phyloP scores from a whole-genome alignment of 1,284 basidiomycete genomes.

The Trichosporon sp. region DNA sequence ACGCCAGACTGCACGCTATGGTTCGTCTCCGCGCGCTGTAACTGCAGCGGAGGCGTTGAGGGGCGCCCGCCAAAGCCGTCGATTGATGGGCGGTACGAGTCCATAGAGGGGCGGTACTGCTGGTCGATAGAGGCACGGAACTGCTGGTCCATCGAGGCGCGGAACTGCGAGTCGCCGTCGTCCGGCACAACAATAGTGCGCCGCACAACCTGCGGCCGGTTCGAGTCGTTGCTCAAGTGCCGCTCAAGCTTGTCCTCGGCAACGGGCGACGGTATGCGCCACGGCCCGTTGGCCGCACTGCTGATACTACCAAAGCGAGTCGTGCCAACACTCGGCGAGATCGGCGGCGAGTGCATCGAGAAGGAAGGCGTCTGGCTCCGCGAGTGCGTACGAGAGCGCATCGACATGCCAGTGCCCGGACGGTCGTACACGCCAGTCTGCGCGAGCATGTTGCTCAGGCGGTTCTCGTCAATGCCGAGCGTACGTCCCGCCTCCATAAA shows the following conservation, averaged over 20 bases:
- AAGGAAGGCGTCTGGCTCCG: constrained; percentile 8
- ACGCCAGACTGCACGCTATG: not conserved
- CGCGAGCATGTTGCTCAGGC: constrained; percentile 34
- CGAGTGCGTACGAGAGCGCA: constrained; percentile 5
- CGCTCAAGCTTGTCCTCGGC: constrained; percentile 5
- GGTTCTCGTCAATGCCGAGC: constrained; percentile 32
- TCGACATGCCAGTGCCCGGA: constrained; percentile 5
- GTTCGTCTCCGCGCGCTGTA: constrained; percentile 1
- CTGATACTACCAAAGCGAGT: constrained; percentile 7
- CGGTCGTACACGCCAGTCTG: constrained; percentile 23
- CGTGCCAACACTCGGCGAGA: not conserved
- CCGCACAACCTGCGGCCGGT: constrained; percentile 21
- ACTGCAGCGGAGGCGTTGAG: not conserved
- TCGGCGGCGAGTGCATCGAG: not conserved
- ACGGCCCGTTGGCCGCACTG: not conserved
- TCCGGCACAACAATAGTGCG: constrained; percentile 33
- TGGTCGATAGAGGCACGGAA: not conserved
- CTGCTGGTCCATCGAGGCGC: not conserved
- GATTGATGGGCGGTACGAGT: not conserved
- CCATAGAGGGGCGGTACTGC: not conserved
- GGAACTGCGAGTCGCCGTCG: constrained; percentile 11
- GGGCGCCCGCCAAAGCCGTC: not conserved
- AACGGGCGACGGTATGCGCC: constrained; percentile 10
- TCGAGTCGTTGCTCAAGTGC: not conserved
- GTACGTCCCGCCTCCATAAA: constrained; percentile 39